These are phyloP conservation scores for Fusarium foetens DNA, from an alignment of 2,329 filamentous ascomycete species.

Conservation along the genomic window DNA sequence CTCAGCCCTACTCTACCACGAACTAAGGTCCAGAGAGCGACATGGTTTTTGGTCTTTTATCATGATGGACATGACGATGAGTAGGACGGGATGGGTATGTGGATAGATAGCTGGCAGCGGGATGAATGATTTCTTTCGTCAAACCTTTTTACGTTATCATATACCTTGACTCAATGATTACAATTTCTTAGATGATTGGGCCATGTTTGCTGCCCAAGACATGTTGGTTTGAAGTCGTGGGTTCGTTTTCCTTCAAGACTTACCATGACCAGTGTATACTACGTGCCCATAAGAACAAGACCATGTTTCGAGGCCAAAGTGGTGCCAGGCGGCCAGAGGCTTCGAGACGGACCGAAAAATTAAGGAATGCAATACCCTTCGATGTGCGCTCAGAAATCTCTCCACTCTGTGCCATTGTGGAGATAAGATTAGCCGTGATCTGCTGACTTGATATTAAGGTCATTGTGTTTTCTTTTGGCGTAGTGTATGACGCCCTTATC, in stretches of 20 bases:
- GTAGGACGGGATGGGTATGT: background rate
- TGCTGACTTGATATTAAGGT: background rate
- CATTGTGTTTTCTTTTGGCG: background rate
- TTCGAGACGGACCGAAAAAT: background rate
- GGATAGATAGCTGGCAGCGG: background rate
- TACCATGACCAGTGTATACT: too few relatives aligned
- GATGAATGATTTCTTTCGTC: background rate
- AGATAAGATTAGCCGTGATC: accelerated
- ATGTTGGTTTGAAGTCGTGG: too few relatives aligned
- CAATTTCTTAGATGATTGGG: too few relatives aligned
- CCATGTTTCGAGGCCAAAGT: too few relatives aligned
- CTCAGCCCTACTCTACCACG: background rate
- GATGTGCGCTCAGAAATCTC: accelerated
- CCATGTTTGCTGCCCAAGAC: too few relatives aligned
- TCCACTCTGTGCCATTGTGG: background rate
- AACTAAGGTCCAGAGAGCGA: background rate
- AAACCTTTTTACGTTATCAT: background rate
- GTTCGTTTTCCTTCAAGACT: too few relatives aligned
- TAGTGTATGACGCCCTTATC: background rate
- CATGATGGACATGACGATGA: background rate
- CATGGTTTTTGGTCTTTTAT: background rate
- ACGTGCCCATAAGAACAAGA: too few relatives aligned
- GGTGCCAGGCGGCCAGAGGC: too few relatives aligned
- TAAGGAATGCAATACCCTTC: background rate
- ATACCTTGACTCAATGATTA: background rate